These are phyloP conservation scores for Garcia nutans DNA, from an alignment of 345 rosid species.

Conservation along the genomic window DNA sequence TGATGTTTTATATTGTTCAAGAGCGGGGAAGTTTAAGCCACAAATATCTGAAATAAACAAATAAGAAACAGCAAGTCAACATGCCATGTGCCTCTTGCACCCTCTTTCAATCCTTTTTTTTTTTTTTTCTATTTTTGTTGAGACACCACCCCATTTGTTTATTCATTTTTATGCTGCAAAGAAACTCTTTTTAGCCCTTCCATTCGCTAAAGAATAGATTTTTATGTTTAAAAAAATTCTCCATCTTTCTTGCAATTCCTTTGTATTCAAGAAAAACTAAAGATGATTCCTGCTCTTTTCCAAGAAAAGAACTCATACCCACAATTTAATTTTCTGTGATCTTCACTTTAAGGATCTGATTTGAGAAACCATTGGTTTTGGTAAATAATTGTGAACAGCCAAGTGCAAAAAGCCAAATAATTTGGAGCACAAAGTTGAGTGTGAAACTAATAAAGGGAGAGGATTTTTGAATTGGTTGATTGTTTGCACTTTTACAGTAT, in stretches of 20 bases:
- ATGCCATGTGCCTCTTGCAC: conserved; percentile 11
- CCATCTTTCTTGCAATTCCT: conserved; percentile 1
- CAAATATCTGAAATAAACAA: background rate
- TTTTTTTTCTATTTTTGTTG: background rate
- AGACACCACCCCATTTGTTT: background rate
- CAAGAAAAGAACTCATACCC: background rate
- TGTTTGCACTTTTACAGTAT: background rate
- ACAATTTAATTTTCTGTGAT: background rate
- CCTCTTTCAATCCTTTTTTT: background rate
- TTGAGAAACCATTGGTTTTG: conserved; percentile 4
- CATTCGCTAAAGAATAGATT: background rate
- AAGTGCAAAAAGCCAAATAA: background rate
- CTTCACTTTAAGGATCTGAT: background rate
- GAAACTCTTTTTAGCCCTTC: conserved; percentile 18
- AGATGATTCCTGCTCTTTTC: conserved; percentile 23
- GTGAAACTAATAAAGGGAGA: background rate
- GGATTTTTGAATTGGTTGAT: background rate
- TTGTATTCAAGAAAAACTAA: background rate
- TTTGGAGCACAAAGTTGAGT: conserved; percentile 11
- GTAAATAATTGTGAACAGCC: background rate
- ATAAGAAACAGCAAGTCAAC: conserved; percentile 10
- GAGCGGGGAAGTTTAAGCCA: too few relatives aligned
- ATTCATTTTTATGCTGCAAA: conserved; percentile 2
- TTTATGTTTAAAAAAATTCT: background rate
- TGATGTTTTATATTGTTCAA: too few relatives aligned